phyloP scores from a whole-genome alignment of 495 filamentous ascomycete genomes.

The Xylaria scruposa region DNA sequence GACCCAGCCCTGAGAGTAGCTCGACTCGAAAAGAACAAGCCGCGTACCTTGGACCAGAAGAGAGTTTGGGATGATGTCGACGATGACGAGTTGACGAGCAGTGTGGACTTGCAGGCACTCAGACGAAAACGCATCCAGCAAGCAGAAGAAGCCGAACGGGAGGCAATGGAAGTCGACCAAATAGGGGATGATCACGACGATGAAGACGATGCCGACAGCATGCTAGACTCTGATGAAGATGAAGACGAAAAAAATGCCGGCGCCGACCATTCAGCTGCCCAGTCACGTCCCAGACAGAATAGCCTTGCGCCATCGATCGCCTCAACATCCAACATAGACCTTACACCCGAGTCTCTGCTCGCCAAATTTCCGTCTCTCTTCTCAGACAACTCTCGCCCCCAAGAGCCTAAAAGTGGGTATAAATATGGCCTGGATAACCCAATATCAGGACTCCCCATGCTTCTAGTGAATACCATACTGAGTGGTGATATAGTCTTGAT shows the following conservation, averaged over 20 bases:
- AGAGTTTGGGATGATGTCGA: conserved; percentile 92
- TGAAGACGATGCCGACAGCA: conserved; percentile 73
- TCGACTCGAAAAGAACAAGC: conserved; percentile 77
- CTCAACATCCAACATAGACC: conserved; percentile 69
- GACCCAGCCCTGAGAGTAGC: conserved; percentile 77
- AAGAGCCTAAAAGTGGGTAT: conserved; percentile 62
- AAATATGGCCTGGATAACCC: background rate
- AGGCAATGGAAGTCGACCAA: conserved; percentile 47
- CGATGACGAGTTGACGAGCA: conserved; percentile 74
- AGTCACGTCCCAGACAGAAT: conserved; percentile 53
- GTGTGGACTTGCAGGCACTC: conserved; percentile 77
- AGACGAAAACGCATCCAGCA: conserved; percentile 65
- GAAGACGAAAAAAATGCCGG: conserved; percentile 29
- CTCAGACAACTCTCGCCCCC: conserved; percentile 58
- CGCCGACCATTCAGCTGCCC: conserved; percentile 50
- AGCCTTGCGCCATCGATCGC: conserved; percentile 61
- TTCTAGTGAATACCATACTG: conserved; percentile 5
- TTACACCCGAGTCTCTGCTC: conserved; percentile 71
- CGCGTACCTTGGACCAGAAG: conserved; percentile 85
- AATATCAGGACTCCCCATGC: background rate
- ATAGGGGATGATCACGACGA: conserved; percentile 49
- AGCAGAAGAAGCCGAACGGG: conserved; percentile 60
- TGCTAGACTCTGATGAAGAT: conserved; percentile 66
- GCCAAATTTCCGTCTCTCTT: conserved; percentile 86
- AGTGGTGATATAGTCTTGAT: conserved; percentile 64